Evolutionary conservation across 257 asterid species (phyloP).

Genomic region (Hygrophila difformis): DNA sequence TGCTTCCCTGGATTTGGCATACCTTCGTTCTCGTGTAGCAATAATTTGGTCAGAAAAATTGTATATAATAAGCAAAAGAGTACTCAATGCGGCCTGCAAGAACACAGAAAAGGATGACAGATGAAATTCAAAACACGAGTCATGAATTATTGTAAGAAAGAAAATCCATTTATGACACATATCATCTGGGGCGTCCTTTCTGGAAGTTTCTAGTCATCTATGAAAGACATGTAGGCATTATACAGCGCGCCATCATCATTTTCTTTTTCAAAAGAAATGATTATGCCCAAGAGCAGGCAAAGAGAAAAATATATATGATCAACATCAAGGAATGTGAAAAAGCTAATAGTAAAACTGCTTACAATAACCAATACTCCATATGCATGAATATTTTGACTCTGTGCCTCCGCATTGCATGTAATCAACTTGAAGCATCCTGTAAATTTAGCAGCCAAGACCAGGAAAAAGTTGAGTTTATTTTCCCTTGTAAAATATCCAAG

Average conservation of each 20-base stretch:
- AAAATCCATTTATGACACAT: too few relatives aligned
- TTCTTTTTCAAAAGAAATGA: background rate
- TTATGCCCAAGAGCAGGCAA: background rate
- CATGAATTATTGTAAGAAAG: too few relatives aligned
- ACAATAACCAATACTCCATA: conserved; percentile 74
- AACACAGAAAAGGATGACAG: background rate
- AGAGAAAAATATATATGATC: background rate
- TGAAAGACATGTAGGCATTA: too few relatives aligned
- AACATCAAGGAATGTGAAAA: background rate
- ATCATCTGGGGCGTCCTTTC: too few relatives aligned
- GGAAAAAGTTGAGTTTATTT: background rate
- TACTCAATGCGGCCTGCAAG: conserved; percentile 72
- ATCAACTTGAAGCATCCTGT: conserved; percentile 73
- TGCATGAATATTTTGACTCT: conserved; percentile 57
- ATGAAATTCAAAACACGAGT: too few relatives aligned
- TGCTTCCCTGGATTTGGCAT: conserved; percentile 82
- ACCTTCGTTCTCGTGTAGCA: conserved; percentile 75
- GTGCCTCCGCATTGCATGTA: conserved; percentile 46
- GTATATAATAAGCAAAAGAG: conserved; percentile 70
- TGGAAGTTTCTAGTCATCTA: too few relatives aligned
- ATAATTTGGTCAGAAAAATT: conserved; percentile 88
- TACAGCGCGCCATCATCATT: too few relatives aligned
- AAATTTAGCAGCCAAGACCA: conserved; percentile 9
- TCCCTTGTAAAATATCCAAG: background rate
- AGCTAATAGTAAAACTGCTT: conserved; percentile 24